Evolutionary conservation across 1,139 yeast genomes (phyloP), one percentile per base, ranked within the genome.

Genomic region (Candida smagusa): DNA sequence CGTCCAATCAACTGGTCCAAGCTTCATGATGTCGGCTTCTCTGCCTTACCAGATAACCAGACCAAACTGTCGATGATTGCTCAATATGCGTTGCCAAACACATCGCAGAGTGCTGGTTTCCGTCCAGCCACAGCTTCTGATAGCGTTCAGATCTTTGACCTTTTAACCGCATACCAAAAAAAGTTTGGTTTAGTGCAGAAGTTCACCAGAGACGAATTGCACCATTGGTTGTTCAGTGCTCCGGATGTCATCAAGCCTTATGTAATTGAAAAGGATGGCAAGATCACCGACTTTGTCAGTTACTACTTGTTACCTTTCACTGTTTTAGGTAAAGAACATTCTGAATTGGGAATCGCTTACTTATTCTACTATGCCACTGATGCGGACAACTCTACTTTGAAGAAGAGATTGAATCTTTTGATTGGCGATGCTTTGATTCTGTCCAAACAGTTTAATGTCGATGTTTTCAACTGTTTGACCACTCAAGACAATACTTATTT

Each of bases 1-100:
- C 84, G 98, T 50, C 95, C 97, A 2, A 68, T 92, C 47, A 85
- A 92, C 58, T 92, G 98, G 98, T 68, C 79, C 13, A 92, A 88
- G 56, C 72, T 92, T 25, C 73, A 84, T 53, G 96, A 88, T 38
- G 96, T 89, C 35, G 97, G 96, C 0, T 94, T 92, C 53, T 77
- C 85, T 28, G 82, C 80, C 41, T 70, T 89, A 42, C 97, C 97
- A 3, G 66, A 76, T n/a, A 76, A 75, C 42, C 79, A 79, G 42
- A 84, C 97, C 1, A 80, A 82, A 43, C 74, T 90, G 2, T 79
- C 82, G 46, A 90, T 90, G 95, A 77, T 84, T 30, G 90, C 95
- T 7, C 74, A 77, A 49, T 87, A 82, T 54, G 73, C 90, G 0
- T 61, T 94, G 37, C 88, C 96, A 19, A 70, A 71, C 35, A 59